phyloP scores from a whole-genome alignment of 169 alveolate species.

The Perkinsus chesapeaki region DNA sequence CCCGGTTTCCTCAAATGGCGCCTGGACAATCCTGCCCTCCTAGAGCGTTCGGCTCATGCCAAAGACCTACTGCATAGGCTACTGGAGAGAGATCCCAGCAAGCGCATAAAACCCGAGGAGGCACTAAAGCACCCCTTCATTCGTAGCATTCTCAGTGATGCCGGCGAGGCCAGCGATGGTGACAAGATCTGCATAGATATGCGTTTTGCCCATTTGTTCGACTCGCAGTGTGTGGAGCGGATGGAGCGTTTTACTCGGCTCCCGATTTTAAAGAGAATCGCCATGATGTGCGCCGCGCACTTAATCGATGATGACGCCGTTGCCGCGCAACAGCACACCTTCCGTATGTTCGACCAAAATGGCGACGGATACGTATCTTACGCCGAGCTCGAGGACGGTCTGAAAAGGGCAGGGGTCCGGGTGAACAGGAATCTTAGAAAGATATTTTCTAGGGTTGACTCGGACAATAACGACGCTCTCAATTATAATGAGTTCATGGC shows the following conservation, averaged over 20 bases:
- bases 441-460: conserved; percentile 23
- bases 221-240: background rate
- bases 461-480: conserved; percentile 46
- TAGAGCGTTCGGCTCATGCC: background rate
- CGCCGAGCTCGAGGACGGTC: background rate
- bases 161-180: background rate
- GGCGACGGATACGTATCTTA: background rate
- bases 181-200: background rate
- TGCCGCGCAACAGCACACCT: background rate
- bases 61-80: conserved; percentile 25
- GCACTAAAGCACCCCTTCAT: conserved; percentile 39
- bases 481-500: conserved; percentile 52
- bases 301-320: background rate
- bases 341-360: background rate
- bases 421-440: background rate
- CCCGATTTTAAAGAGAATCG: background rate
- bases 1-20: background rate
- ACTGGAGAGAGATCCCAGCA: conserved; percentile 24
- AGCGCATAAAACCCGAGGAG: conserved; percentile 17
- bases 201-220: background rate
- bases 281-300: background rate
- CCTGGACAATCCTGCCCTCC: background rate
- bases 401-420: background rate
- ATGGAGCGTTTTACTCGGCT: background rate
- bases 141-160: background rate